phyloP scores from a whole-genome alignment of 2,329 filamentous ascomycete species.

The Penicillium sp. region DNA sequence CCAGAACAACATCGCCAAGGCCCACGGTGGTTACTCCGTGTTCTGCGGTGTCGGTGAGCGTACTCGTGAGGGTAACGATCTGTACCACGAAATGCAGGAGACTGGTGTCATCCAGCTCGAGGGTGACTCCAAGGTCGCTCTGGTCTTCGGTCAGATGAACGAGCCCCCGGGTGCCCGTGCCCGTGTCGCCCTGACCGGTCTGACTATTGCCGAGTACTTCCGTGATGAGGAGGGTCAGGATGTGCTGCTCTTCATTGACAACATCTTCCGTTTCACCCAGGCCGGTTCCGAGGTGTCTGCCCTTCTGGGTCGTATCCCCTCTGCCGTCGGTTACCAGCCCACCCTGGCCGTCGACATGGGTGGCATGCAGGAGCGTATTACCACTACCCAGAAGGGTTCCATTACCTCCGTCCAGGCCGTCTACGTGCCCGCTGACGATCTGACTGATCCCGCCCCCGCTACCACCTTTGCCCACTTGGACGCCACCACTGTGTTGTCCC shows the following conservation, averaged over 20 bases:
- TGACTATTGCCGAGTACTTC: conserved; percentile 72
- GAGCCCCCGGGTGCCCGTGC: conserved; percentile 99
- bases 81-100: conserved; percentile 99
- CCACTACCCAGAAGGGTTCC: conserved; percentile 98
- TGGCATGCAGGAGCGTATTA: conserved; percentile 99
- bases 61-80: conserved; percentile 99
- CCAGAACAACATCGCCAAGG: conserved; percentile 99
- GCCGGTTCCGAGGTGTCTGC: conserved; percentile 99
- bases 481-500: conserved; percentile 99
- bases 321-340: conserved; percentile 99
- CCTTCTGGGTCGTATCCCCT: conserved; percentile 98
- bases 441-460: conserved; percentile 99
- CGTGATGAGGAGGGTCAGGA: conserved; percentile 81
- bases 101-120: conserved; percentile 99
- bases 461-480: conserved; percentile 99
- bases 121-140: conserved; percentile 97
- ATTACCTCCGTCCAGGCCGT: conserved; percentile 99
- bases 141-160: conserved; percentile 99
- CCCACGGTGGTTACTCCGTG: conserved; percentile 99
- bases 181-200: conserved; percentile 97
- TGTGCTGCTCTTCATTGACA: conserved; percentile 99
- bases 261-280: conserved; percentile 99
- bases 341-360: conserved; percentile 99
- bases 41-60: conserved; percentile 99
- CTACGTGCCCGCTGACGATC: conserved; percentile 99